These are phyloP conservation scores for Chrysoporthe deuterocubensis DNA, from an alignment of 2,329 filamentous ascomycete species.

Conservation along the genomic window DNA sequence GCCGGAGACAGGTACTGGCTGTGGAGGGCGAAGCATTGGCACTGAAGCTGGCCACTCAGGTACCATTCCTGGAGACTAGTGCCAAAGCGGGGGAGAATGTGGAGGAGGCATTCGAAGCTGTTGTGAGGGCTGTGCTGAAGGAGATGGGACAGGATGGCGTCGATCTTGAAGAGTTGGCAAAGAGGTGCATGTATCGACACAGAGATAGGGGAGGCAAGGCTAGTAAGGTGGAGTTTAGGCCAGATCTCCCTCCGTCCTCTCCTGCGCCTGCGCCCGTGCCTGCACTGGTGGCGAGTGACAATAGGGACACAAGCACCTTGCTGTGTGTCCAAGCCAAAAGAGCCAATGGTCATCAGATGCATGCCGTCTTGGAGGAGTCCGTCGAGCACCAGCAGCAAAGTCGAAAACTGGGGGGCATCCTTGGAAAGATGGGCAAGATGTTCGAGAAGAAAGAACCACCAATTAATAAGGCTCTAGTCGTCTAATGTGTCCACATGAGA, in stretches of 20 bases:
- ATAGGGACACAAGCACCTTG: neutral
- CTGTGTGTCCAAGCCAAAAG: neutral
- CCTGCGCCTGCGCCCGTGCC: neutral
- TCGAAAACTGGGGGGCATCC: neutral
- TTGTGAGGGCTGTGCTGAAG: conserved; percentile 34
- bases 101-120: conserved; percentile 57
- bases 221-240: too few relatives aligned
- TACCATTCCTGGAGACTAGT: conserved; percentile 74
- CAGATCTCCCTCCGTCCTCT: neutral
- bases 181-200: neutral
- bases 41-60: conserved; percentile 65
- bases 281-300: neutral
- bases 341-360: neutral
- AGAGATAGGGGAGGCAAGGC: too few relatives aligned
- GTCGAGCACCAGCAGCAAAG: neutral
- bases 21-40: conserved; percentile 58
- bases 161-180: neutral
- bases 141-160: conserved; percentile 28
- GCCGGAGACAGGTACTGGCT: conserved; percentile 44
- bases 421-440: neutral
- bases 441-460: neutral
- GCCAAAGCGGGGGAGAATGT: conserved; percentile 74
- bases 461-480: neutral
- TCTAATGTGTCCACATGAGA: neutral
- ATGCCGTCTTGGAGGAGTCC: neutral